A percentile compares a stretch with the other conserved stretches of the same genome.
These are phyloP conservation scores for Umbelopsis sp. DNA, from an alignment of 371 early-diverging fungal genomes.

Conservation along the genomic window DNA sequence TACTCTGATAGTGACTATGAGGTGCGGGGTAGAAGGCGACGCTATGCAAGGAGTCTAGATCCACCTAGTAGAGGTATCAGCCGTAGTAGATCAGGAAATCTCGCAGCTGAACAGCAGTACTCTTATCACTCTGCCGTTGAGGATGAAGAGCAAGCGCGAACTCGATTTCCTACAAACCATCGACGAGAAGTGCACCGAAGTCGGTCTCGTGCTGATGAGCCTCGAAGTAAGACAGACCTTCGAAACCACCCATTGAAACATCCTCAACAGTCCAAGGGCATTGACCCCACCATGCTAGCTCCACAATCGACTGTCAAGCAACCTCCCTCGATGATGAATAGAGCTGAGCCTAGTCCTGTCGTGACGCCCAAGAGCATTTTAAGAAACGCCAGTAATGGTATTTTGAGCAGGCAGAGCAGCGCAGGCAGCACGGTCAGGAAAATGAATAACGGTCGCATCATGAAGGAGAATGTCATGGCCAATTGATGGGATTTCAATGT, in stretches of 20 bases:
- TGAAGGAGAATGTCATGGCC: not conserved
- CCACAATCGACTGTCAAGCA: not conserved
- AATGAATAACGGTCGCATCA: not conserved
- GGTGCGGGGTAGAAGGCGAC: not conserved
- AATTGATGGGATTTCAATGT: not conserved
- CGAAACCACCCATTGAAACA: not conserved
- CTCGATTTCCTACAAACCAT: not conserved
- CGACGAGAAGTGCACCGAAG: not conserved
- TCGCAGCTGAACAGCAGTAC: not conserved
- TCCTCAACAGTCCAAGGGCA: not conserved
- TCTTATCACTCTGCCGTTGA: conserved; percentile 6
- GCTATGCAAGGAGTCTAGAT: conserved; percentile 12
- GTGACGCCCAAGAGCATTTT: conserved; percentile 10
- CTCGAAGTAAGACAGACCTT: not conserved
- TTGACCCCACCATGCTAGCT: not conserved
- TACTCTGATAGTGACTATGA: conserved; percentile 5
- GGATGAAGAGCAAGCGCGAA: conserved; percentile 1
- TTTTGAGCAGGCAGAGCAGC: conserved; percentile 9
- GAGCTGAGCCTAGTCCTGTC: conserved; percentile 1
- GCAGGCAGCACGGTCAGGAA: conserved; percentile 8
- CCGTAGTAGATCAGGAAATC: conserved; percentile 2
- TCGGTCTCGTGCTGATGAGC: not conserved
- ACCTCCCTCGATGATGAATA: not conserved
- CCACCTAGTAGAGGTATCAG: conserved; percentile 13
- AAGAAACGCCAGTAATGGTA: conserved; percentile 1